phyloP scores from a whole-genome alignment of 257 asterid genomes.

The Forsythia viridissima region DNA sequence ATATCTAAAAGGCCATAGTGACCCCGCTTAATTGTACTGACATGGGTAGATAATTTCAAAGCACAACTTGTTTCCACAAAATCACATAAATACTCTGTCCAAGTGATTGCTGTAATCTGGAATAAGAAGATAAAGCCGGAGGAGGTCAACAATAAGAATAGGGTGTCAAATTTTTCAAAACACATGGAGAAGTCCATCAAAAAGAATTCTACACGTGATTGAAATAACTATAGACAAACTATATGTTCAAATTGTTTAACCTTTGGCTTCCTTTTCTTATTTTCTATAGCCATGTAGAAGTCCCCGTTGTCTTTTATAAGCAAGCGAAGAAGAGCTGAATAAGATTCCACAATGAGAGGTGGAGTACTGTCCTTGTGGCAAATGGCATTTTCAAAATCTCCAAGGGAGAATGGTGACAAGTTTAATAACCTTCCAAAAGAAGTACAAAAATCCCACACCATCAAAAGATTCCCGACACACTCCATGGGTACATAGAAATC shows the following conservation, averaged over 20 bases:
- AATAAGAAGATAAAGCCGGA: constrained; percentile 15
- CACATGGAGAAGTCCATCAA: background rate
- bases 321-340: constrained; percentile 73
- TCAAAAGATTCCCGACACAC: constrained; percentile 81
- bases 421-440: constrained; percentile 72
- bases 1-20: constrained; percentile 67
- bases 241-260: constrained; percentile 33
- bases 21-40: constrained; percentile 75
- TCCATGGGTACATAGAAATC: constrained; percentile 76
- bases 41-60: constrained; percentile 51
- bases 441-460: constrained; percentile 94
- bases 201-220: background rate
- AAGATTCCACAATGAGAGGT: constrained; percentile 70
- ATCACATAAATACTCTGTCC: constrained; percentile 79
- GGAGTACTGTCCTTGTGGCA: constrained; percentile 78
- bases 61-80: constrained; percentile 59
- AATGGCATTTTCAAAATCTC: constrained; percentile 86
- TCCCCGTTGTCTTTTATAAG: constrained; percentile 65
- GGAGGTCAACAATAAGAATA: constrained; percentile 11
- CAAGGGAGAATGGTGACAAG: constrained; percentile 84
- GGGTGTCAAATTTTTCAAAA: constrained; percentile 8
- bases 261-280: constrained; percentile 72
- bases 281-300: constrained; percentile 48
- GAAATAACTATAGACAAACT: constrained; percentile 5
- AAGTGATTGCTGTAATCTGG: constrained; percentile 74